Base-by-base conservation (phyloP, 2,329 filamentous ascomycete genomes). In the Ceratocystis cacaofunesta region DNA sequence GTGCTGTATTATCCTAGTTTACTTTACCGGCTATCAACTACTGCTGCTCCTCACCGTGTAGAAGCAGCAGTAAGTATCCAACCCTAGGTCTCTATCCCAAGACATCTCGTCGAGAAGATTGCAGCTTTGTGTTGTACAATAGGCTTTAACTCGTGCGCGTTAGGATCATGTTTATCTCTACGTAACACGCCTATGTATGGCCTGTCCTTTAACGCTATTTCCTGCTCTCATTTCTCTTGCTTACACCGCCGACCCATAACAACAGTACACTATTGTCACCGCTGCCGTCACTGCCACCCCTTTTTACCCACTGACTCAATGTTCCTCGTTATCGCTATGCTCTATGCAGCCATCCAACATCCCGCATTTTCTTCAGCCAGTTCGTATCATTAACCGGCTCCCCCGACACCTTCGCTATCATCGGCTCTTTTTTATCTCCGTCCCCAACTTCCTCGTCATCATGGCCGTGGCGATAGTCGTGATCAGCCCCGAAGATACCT, bases 291-390 rank as follows among this genome's bases (percentile, higher is more conserved):
- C 10, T 41, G 19, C 3, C 19, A 8, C 52, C 52, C 52, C 52
- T 22, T 15, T 28, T 30, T 7, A 12, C 52, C 25, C 10, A 57
- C 30, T 22, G 48, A 19, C 6, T 22, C n/a, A 50, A 50, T 22
- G 17, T 48, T 48, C 46, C 46, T 48, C 50, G 50, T 30, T 30
- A 22, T 58, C 55, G 55, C 55, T 58, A 58, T 58, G 28, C 30
- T 58, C 17, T 30, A 58, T 58, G 55, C 55, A 58, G 55, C 55
- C 55, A 58, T 19, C 55, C 55, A 36, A 17, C 55, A 19, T 58
- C 55, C 25, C 55, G 55, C 30, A 58, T 36, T 30, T 58, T 58
- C 30, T 19, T 58, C 28, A 58, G 55, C 55, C 55, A 58, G 55
- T 36, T 58, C 30, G 55, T 58, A 19, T 58, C 55, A 58, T 28